Evolutionary conservation across 805 yeast species (phyloP), one percentile per base, ranked within the genome.

Genomic region (Yarrowia sp.): DNA sequence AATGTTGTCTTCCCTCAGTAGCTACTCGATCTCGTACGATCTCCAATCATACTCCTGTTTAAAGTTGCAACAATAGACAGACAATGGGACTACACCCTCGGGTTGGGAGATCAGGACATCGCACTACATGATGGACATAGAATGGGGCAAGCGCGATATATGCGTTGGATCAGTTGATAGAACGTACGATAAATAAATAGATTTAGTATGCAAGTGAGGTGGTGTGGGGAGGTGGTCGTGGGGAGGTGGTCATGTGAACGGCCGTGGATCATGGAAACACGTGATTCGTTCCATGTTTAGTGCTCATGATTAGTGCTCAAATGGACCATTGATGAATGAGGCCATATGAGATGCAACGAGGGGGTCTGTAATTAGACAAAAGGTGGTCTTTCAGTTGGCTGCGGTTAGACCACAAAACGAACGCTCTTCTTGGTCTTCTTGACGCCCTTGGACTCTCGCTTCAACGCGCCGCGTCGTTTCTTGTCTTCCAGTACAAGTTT

Each of bases 401-500:
- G 9, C n/a, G 15, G 19, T 36, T 42, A 55, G 8, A 55, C 47
- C 2, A 56, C 64, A 43, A 58, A 58, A 5, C 64, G 10, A n/a
- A 58, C 64, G 3, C 38, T 42, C 64, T 58, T 58, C 50, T 58
- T 58, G 20, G 10, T 33, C 64, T 58, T 58, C n/a, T 40, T 66
- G 10, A 42, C 50, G 2, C 64, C 64, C 40, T 60, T 43, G 56
- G 53, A 17, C 8, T 33, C 53, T 9, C 39, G 33, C 40, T 58
- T 58, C 50, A 55, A 55, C 38, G 30, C 63, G 39, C 63, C 38
- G 10, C 63, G 63, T 40, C 63, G 47, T 17, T 52, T 52, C 24
- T 55, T 55, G n/a, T 55, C 63, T 24, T 39, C 63, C 47, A 55
- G 9, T 14, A 39, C 20, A n/a, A 55, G 63, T n/a, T 58, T 58